Percentiles rank a stretch among this genome's conserved stretches.
These are phyloP conservation scores for Agrocybe pediades DNA, from an alignment of 768 basidiomycete species.

Conservation along the genomic window DNA sequence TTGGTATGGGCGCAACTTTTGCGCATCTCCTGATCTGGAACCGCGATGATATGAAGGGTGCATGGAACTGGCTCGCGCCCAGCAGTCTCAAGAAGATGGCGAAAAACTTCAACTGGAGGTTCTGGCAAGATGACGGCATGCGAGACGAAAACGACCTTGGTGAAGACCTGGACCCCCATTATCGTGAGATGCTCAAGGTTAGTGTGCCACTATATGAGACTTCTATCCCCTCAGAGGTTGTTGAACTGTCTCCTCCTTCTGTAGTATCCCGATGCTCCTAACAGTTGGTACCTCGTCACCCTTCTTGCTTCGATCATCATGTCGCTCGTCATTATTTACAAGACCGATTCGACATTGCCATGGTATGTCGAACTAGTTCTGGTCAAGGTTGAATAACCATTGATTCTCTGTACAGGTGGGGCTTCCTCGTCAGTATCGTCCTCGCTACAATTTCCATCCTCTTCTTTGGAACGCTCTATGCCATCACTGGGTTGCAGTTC, in stretches of 20 bases:
- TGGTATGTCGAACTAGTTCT: slow-evolving; percentile 31
- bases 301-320: slow-evolving; percentile 44
- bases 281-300: slow-evolving; percentile 53
- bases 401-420: slow-evolving; percentile 39
- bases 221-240: not conserved
- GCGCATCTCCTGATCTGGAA: slow-evolving; percentile 52
- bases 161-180: slow-evolving; percentile 47
- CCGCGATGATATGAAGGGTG: slow-evolving; percentile 35
- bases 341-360: slow-evolving; percentile 47
- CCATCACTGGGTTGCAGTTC: slow-evolving; percentile 47
- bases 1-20: slow-evolving; percentile 50
- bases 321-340: slow-evolving; percentile 44
- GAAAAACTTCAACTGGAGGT: slow-evolving; percentile 38
- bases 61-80: slow-evolving; percentile 49
- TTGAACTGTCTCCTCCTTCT: not conserved
- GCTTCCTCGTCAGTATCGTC: slow-evolving; percentile 43
- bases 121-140: slow-evolving; percentile 45
- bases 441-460: slow-evolving; percentile 46
- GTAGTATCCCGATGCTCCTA: slow-evolving; percentile 57
- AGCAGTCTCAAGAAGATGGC: slow-evolving; percentile 33
- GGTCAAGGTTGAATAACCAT: not conserved
- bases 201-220: not conserved
- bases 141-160: slow-evolving; percentile 28
- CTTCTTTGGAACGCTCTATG: slow-evolving; percentile 46
- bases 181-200: slow-evolving; percentile 53